These are phyloP conservation scores for Striga asiatica DNA, from an alignment of 257 asterid species.

Conservation along the genomic window DNA sequence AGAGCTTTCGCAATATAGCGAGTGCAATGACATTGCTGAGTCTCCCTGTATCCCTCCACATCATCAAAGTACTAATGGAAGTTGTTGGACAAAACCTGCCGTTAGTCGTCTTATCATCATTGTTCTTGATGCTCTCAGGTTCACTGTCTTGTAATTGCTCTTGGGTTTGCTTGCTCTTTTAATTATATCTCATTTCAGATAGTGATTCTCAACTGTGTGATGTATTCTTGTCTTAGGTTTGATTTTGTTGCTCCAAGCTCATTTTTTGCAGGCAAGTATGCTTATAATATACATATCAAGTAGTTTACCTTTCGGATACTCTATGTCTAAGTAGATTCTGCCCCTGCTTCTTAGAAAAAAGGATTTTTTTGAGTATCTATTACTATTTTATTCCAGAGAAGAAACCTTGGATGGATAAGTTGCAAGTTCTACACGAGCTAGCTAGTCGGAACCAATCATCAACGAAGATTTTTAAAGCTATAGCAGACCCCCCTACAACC, in stretches of 20 bases:
- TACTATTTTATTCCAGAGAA: conserved; percentile 40
- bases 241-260: conserved; percentile 95
- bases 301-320: background rate
- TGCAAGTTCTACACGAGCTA: conserved; percentile 58
- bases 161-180: background rate
- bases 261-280: conserved; percentile 49
- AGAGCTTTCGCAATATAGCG: conserved; percentile 69
- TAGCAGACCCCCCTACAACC: conserved; percentile 96
- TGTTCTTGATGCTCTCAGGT: conserved; percentile 92
- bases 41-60: conserved; percentile 57
- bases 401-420: conserved; percentile 93
- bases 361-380: background rate
- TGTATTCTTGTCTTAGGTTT: conserved; percentile 38
- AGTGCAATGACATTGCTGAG: conserved; percentile 52
- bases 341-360: background rate
- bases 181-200: conserved; percentile 14
- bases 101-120: conserved; percentile 75
- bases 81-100: conserved; percentile 77
- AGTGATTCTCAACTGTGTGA: conserved; percentile 1
- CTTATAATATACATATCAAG: background rate
- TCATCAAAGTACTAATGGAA: conserved; percentile 22
- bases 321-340: background rate
- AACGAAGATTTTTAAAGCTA: conserved; percentile 79
- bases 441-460: conserved; percentile 51
- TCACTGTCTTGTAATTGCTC: background rate